phyloP scores from a whole-genome alignment of 768 basidiomycete genomes.

The Panaeolus cyanescens region DNA sequence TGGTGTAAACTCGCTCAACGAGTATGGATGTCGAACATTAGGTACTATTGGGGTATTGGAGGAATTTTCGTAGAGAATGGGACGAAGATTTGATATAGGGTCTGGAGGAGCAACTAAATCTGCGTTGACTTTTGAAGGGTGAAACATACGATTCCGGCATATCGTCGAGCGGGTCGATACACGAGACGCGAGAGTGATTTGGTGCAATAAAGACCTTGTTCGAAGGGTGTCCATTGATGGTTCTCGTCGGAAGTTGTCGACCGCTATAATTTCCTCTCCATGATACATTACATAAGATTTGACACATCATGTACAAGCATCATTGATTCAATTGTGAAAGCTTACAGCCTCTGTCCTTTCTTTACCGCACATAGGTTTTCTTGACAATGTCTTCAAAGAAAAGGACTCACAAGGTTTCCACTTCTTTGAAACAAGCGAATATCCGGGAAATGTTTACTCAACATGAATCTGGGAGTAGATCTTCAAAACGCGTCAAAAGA shows the following conservation, averaged over 20 bases:
- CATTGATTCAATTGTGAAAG: too few species aligned
- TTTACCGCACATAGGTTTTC: too few species aligned
- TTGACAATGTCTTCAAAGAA: background rate
- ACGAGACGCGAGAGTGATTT: background rate
- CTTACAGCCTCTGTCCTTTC: too few species aligned
- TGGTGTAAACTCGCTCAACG: slow-evolving; percentile 67
- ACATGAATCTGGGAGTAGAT: background rate
- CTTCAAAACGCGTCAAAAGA: background rate
- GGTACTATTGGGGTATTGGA: slow-evolving; percentile 35
- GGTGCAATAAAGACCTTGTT: background rate
- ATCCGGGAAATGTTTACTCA: background rate
- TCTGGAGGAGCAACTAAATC: slow-evolving; percentile 70
- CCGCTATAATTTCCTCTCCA: too few species aligned
- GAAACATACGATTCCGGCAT: slow-evolving; percentile 43
- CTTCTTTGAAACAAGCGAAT: background rate
- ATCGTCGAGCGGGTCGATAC: background rate
- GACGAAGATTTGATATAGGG: slow-evolving; percentile 78
- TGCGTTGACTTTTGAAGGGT: slow-evolving; percentile 25
- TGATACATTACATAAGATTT: too few species aligned
- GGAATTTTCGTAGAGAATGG: slow-evolving; percentile 72
- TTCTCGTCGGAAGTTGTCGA: too few species aligned
- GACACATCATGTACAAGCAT: too few species aligned
- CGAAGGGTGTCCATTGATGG: too few species aligned
- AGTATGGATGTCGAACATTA: slow-evolving; percentile 68
- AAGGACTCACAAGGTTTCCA: background rate